phyloP scores from a whole-genome alignment of 768 basidiomycete species.

The Guyanaporus albipodus region DNA sequence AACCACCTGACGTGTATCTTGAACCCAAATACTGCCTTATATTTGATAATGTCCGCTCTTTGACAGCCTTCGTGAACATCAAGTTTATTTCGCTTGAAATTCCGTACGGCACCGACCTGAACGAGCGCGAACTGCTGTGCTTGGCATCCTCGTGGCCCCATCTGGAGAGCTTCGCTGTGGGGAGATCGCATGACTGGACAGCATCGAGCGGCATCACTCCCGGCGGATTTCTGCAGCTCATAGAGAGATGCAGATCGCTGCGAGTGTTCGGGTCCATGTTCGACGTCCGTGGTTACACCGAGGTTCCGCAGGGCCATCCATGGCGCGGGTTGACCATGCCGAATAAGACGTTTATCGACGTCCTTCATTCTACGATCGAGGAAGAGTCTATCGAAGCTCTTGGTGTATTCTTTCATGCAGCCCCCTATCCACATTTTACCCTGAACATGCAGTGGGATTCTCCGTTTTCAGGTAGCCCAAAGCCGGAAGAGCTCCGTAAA shows the following conservation, averaged over 20 bases:
- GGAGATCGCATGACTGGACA: background rate
- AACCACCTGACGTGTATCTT: too few relatives aligned
- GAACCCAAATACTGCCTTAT: background rate
- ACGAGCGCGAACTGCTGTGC: slow-evolving; percentile 3
- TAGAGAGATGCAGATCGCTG: background rate
- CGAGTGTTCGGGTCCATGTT: background rate
- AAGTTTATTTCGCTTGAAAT: slow-evolving; percentile 1
- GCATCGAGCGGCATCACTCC: background rate
- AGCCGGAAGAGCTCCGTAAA: background rate
- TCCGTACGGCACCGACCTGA: slow-evolving; percentile 2
- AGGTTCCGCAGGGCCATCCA: too few relatives aligned
- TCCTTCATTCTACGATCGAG: background rate
- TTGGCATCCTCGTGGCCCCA: background rate
- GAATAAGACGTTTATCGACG: background rate
- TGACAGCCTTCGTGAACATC: slow-evolving; percentile 7
- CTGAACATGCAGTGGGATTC: too few relatives aligned
- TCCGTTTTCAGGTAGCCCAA: too few relatives aligned
- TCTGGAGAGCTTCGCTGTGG: background rate
- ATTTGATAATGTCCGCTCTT: background rate
- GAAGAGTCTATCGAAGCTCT: background rate
- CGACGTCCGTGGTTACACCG: background rate
- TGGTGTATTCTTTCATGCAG: background rate
- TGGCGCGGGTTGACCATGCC: background rate
- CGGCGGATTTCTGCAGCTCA: background rate
- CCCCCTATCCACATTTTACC: background rate